Percentiles rank a stretch among this genome's conserved stretches.
phyloP scores from a whole-genome alignment of 176 grass and related monocot species.

The Zea mays region Zm-B73-REFERENCE-NAM-5.0 NC_050099.1:212103501-212104000 shows the following conservation, averaged over 20 bases:
- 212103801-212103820: constrained; percentile 23
- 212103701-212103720: constrained; percentile 41
- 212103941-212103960: constrained; percentile 14
- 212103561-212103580: constrained; percentile 41
- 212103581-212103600: constrained; percentile 78
- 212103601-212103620: constrained; percentile 37
- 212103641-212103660: background rate
- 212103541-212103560: background rate
- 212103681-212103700: background rate
- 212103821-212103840: background rate
- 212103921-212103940: background rate
- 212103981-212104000: background rate
- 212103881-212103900: background rate
- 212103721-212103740: constrained; percentile 47
- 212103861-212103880: background rate
- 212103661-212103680: background rate
- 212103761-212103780: constrained; percentile 56
- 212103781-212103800: constrained; percentile 40
- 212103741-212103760: constrained; percentile 46
- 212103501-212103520: background rate
- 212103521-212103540: background rate
- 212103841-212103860: constrained; percentile 25
- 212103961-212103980: background rate
- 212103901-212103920: constrained; percentile 11
- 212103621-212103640: background rate